Base-by-base conservation (phyloP, 805 yeast genomes). In the Candida fluviatilis region DNA sequence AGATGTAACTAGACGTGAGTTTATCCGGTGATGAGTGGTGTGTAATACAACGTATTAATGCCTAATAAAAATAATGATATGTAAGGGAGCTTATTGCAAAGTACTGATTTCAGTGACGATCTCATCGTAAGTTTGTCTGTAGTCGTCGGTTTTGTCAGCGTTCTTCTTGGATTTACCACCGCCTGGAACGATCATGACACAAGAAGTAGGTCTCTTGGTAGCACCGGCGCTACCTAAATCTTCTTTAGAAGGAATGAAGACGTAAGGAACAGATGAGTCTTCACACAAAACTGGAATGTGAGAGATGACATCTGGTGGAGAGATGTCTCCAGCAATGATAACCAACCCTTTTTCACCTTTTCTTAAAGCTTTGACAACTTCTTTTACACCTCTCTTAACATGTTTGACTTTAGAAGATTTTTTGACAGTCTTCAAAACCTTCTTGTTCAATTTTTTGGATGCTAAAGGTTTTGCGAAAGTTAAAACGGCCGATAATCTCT, bases 221-320 rank as follows among this genome's bases (percentile, higher is more conserved):
- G 97, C 95, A 59, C 98, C 98, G 18, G 99, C 99, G 47, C 95
- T 85, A 25, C 99, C 99, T 50, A 93, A 77, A 60, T 93, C 98
- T 71, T 93, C 97, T 69, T 93, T 93, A 36, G 97, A 89, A 55
- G 99, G 99, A 46, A 93, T 79, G 66, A 93, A 93, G 30, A 91
- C 76, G 59, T 73, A 95, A 56, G 98, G 97, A 35, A 93, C 97
- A 34, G 84, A 69, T 47, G 77, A 71, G 62, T 93, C 99, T 71
- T 93, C 99, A 70, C 99, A 93, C 46, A 93, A 76, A 34, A 95
- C 97, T 39, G 99, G 99, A 40, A 93, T 78, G 61, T 93, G 99
- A 31, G 97, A 88, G 51, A 95, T 86, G 33, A 93, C 98, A 62
- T 93, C 99, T 36, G 90, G 79, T 42, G 99, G 99, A 39, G 95